These are phyloP conservation scores for Candida sojae DNA, from an alignment of 1,139 yeast genomes.

Conservation along the genomic window DNA sequence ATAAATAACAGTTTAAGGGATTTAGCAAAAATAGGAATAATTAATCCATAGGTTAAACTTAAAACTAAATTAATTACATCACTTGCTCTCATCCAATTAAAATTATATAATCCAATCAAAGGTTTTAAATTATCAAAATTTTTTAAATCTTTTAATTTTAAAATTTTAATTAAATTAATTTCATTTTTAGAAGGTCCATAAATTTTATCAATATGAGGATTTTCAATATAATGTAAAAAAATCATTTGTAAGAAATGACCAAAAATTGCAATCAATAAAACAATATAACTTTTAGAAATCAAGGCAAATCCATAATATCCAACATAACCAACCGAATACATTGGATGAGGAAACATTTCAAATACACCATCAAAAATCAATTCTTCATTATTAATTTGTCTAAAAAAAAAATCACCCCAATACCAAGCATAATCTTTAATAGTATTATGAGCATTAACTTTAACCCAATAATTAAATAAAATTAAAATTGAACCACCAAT, in stretches of 20 bases:
- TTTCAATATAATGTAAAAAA: slow-evolving; percentile 76
- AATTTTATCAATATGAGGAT: slow-evolving; percentile 85
- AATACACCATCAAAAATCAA: slow-evolving; percentile 88
- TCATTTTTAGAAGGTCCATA: slow-evolving; percentile 54
- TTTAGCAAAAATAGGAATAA: slow-evolving; percentile 46
- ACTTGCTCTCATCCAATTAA: slow-evolving; percentile 64
- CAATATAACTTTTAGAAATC: slow-evolving; percentile 74
- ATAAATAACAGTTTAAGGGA: slow-evolving; percentile 35
- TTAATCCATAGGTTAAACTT: slow-evolving; percentile 42
- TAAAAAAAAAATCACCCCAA: slow-evolving; percentile 92
- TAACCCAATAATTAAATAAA: slow-evolving; percentile 81
- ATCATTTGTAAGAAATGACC: slow-evolving; percentile 84
- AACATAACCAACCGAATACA: slow-evolving; percentile 88
- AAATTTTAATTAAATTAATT: slow-evolving; percentile 35
- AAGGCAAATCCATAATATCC: slow-evolving; percentile 87
- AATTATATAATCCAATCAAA: slow-evolving; percentile 62
- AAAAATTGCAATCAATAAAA: slow-evolving; percentile 66
- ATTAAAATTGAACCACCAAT: slow-evolving; percentile 51
- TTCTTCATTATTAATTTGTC: slow-evolving; percentile 72
- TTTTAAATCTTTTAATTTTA: slow-evolving; percentile 46
- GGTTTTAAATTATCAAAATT: slow-evolving; percentile 57
- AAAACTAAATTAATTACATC: slow-evolving; percentile 61
- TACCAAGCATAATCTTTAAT: slow-evolving; percentile 94
- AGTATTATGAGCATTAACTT: slow-evolving; percentile 84
- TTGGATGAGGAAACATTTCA: slow-evolving; percentile 91